Conservation (phyloP, 257 asterid species). For the Sherardia arvensis region DNA sequence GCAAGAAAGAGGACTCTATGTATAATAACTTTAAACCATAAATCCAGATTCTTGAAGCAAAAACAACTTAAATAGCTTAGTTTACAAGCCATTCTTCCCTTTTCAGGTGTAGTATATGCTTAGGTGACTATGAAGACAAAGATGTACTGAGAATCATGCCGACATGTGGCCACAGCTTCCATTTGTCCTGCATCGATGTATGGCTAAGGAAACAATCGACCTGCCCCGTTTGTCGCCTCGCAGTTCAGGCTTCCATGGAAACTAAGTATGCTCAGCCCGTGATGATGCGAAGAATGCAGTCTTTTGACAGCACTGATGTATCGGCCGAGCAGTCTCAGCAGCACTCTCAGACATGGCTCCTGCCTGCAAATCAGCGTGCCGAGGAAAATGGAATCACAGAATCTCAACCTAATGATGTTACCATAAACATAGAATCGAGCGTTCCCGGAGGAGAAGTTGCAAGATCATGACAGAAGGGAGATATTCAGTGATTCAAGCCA, state of each 20-base stretch:
- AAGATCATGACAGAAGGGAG: conserved; percentile 22
- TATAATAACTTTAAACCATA: no score
- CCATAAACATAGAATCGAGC: conserved; percentile 27
- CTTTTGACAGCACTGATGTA: conserved; percentile 35
- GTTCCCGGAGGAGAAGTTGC: conserved; percentile 28
- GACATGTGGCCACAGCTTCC: conserved; percentile 76
- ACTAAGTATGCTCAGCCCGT: conserved; percentile 25
- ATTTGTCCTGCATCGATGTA: conserved; percentile 66
- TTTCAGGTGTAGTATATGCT: conserved; percentile 66
- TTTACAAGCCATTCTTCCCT: background rate
- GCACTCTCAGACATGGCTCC: conserved; percentile 43
- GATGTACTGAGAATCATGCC: conserved; percentile 83
- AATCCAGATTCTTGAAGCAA: background rate
- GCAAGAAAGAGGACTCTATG: background rate
- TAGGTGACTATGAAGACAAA: conserved; percentile 71
- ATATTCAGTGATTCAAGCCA: background rate
- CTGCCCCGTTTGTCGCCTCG: conserved; percentile 85
- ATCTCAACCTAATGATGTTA: conserved; percentile 22
- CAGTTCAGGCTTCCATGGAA: conserved; percentile 43
- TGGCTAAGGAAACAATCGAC: conserved; percentile 86
- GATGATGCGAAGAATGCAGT: conserved; percentile 23
- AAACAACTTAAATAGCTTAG: background rate
- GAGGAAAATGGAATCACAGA: conserved; percentile 21
- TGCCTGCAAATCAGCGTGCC: conserved; percentile 25
- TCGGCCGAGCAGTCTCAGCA: conserved; percentile 33